These are phyloP conservation scores for Aspergillus brunneoviolaceus DNA, from an alignment of 2,329 filamentous ascomycete species.

Conservation along the genomic window DNA sequence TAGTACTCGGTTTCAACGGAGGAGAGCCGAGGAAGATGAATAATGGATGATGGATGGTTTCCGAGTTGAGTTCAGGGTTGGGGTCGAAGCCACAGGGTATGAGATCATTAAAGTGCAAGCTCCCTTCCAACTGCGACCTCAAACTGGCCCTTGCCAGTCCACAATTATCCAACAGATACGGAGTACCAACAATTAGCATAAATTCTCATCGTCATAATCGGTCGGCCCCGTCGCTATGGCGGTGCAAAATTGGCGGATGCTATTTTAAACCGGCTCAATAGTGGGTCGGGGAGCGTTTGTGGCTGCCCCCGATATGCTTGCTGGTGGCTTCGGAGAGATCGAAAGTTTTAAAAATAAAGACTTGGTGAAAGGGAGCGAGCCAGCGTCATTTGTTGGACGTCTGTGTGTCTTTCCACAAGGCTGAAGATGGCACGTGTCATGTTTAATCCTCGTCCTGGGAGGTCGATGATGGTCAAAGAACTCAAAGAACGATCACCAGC, in stretches of 20 bases:
- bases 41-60: too few relatives aligned
- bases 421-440: slow-evolving; percentile 11
- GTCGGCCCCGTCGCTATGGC: slow-evolving; percentile 8
- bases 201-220: too few relatives aligned
- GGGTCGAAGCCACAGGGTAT: background rate
- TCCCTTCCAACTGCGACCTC: background rate
- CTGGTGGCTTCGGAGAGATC: background rate
- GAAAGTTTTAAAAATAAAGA: background rate
- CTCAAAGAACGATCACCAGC: too few relatives aligned
- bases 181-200: too few relatives aligned
- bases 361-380: background rate
- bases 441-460: background rate
- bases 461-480: too few relatives aligned
- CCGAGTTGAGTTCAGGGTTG: background rate
- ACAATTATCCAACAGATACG: background rate
- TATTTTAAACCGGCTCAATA: slow-evolving; percentile 10
- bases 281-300: slow-evolving; percentile 8
- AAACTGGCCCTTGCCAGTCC: background rate
- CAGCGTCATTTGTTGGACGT: background rate
- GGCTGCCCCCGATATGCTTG: background rate
- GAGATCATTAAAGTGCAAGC: background rate
- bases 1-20: background rate
- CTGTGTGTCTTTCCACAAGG: slow-evolving; percentile 7
- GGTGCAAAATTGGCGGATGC: slow-evolving; percentile 10
- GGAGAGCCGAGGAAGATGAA: too few relatives aligned